Evolutionary conservation across 345 rosid species (phyloP).

Genomic region (Populus nigra): DNA sequence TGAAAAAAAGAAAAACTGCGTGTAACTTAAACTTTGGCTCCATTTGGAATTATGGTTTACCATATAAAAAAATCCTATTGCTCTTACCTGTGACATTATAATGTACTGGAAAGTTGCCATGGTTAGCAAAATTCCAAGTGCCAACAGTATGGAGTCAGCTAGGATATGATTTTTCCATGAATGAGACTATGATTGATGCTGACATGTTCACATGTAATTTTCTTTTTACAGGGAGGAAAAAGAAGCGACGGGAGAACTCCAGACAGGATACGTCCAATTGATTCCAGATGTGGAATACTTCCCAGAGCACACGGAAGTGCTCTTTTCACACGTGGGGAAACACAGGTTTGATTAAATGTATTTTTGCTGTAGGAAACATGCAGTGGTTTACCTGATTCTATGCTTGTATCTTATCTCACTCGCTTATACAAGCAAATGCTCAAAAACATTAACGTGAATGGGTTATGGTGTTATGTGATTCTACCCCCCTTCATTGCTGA

Average conservation of each 20-base stretch:
- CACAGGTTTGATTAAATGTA: conserved; percentile 58
- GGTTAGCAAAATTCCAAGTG: background rate
- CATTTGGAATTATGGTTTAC: background rate
- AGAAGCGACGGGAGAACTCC: conserved; percentile 92
- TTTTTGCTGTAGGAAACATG: background rate
- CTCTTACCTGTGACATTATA: background rate
- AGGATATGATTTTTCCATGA: background rate
- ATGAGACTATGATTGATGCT: conserved; percentile 11
- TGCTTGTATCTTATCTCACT: no score
- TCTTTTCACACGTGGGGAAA: conserved; percentile 99
- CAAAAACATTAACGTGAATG: background rate
- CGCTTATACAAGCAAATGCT: background rate
- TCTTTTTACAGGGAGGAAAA: conserved; percentile 69
- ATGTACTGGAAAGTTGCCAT: background rate
- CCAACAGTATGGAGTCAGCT: background rate
- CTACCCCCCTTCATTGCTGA: background rate
- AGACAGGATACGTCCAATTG: conserved; percentile 79
- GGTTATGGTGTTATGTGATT: background rate
- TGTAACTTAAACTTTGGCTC: background rate
- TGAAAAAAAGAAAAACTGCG: background rate
- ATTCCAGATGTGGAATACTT: conserved; percentile 82
- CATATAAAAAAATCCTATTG: background rate
- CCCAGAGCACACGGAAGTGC: conserved; percentile 99
- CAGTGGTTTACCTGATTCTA: no score
- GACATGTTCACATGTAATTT: background rate